Evolutionary conservation across 305 asterid genomes (phyloP), one percentile per base, ranked within the genome.

Genomic region (Ajuga reptans): DNA sequence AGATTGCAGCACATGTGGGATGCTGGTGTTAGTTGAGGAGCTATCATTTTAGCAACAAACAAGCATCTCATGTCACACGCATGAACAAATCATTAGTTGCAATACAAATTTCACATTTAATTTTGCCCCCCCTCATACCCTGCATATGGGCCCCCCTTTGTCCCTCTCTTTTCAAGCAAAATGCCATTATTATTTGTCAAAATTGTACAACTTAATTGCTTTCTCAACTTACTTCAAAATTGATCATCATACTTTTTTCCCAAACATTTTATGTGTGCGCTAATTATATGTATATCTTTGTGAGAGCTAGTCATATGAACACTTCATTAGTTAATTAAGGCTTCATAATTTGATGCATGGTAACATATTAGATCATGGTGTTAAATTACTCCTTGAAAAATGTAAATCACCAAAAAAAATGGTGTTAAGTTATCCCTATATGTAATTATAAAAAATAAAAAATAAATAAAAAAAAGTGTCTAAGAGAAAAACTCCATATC

Each of bases 61-160:
- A 29, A 74, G 24, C 45, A 42, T 39, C 55, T 62, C 55, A 68
- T 70, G 80, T 33, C 80, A 75, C 75, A 75, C 78, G 62, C 78
- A 64, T 64, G 62, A 75, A 58, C 73, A 67, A 18, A 62, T 55
- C 75, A 61, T 65, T 34, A 42, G 51, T 55, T 21, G 37, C 42
- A 10, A 39, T 1, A 6, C 17, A 11, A 49, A 66, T 8, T 64
- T 64, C 78, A 72, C 78, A 73, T 72, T 57, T 72, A 74, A 79
- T 72, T 69, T 76, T 81, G n/a, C n/a, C 66, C 76, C 11, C 74
- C 75, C 47, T 51, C 67, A 50, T 24, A 72, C 76, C 51, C 45
- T 59, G 69, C 81, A 76, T 31, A 21, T 69, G 81, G 83, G 84
- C 67, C 27, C 72, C 77, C 55, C 65, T 1, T 49, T 71, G 71